A percentile compares a stretch with the other conserved stretches of the same genome.
Evolutionary conservation across 2,329 filamentous ascomycete species (phyloP).

Genomic region (Nannizzia gypsea): DNA sequence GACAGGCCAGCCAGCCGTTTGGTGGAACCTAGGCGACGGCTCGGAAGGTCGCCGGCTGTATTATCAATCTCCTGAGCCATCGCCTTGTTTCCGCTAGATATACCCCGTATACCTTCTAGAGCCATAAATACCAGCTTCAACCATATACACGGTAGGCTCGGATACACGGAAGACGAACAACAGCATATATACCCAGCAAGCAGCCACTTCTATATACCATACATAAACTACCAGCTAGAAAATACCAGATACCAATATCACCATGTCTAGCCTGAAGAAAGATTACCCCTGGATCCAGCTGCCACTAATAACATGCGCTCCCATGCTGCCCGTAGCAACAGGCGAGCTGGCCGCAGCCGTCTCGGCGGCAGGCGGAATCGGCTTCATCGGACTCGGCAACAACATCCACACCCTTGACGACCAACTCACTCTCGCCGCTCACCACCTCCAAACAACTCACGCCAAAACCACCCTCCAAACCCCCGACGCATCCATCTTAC

Average conservation of each 20-base stretch:
- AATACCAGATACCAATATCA: not conserved
- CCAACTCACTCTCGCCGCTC: constrained; percentile 21
- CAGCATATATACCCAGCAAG: not conserved
- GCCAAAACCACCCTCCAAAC: not conserved
- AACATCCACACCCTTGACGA: constrained; percentile 22
- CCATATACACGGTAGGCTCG: not conserved
- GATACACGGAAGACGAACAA: not conserved
- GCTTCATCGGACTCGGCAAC: constrained; percentile 50
- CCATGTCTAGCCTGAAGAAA: constrained; percentile 7
- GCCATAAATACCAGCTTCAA: not conserved
- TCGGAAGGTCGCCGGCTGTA: not conserved
- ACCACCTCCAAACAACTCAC: constrained; percentile 14
- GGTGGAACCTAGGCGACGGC: not conserved
- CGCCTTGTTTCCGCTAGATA: not conserved
- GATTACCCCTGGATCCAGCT: constrained; percentile 46
- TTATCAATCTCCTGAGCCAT: not conserved
- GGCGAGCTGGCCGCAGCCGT: constrained; percentile 49
- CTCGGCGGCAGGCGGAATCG: constrained; percentile 43
- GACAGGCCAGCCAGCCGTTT: not conserved
- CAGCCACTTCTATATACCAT: not conserved
- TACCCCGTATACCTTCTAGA: not conserved
- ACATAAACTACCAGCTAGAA: not conserved
- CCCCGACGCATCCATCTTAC: constrained; percentile 17
- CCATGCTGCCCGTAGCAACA: constrained; percentile 55
- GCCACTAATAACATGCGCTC: constrained; percentile 51